phyloP scores from a whole-genome alignment of 2,329 filamentous ascomycete species.

The Lizonia empirigonia region DNA sequence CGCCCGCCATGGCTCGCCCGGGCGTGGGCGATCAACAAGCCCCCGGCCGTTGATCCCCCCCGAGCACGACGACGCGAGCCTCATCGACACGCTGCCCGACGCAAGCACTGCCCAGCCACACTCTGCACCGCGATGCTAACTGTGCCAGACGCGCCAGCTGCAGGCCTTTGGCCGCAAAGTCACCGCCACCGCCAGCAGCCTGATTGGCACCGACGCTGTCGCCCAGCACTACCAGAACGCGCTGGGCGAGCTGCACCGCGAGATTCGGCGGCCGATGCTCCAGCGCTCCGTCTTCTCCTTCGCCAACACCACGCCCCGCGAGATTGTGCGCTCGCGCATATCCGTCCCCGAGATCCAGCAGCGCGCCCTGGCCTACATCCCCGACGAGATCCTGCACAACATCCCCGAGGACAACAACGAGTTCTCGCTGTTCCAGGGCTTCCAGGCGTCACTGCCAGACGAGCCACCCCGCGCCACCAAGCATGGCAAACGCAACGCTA shows the following conservation, averaged over 20 bases:
- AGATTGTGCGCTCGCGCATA: conserved; percentile 88
- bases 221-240: conserved; percentile 80
- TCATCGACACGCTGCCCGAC: conserved; percentile 42
- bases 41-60: conserved; percentile 34
- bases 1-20: conserved; percentile 37
- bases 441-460: conserved; percentile 87
- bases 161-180: conserved; percentile 95
- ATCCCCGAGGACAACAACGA: conserved; percentile 84
- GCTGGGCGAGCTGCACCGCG: conserved; percentile 86
- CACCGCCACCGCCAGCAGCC: conserved; percentile 86
- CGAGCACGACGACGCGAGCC: conserved; percentile 39
- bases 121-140: conserved; percentile 23
- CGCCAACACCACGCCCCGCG: conserved; percentile 87
- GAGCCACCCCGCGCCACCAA: conserved; percentile 54
- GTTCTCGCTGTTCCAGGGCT: conserved; percentile 96
- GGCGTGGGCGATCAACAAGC: conserved; percentile 39
- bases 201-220: conserved; percentile 69
- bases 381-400: conserved; percentile 87
- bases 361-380: conserved; percentile 82
- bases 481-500: conserved; percentile 70
- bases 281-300: conserved; percentile 92
- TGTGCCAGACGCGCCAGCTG: conserved; percentile 75
- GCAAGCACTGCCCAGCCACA: conserved; percentile 20
- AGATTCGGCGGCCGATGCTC: conserved; percentile 80
- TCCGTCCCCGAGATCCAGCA: conserved; percentile 93